Conservation (phyloP, 257 asterid genomes). For the Solanum acaule region DNA sequence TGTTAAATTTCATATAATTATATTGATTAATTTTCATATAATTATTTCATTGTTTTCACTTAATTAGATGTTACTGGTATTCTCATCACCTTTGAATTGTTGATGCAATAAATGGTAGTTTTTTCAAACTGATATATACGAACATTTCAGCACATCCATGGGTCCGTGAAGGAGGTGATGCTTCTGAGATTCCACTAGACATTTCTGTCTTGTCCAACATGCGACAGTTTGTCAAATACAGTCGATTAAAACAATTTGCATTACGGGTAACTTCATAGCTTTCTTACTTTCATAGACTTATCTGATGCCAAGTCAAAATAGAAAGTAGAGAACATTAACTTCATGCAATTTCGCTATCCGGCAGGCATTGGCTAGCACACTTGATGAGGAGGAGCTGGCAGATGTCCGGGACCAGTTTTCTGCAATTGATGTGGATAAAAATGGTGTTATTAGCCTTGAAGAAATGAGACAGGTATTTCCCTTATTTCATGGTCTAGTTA, state of each 20-base stretch:
- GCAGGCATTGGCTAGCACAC: constrained; percentile 95
- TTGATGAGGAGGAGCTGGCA: constrained; percentile 81
- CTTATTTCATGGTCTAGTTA: not conserved
- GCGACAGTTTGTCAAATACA: constrained; percentile 90
- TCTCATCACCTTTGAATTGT: not conserved
- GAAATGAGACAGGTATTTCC: constrained; percentile 90
- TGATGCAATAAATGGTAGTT: not conserved
- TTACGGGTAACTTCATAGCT: constrained; percentile 52
- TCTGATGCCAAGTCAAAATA: not conserved
- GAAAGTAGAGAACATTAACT: not conserved
- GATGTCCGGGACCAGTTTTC: constrained; percentile 89
- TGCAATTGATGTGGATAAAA: constrained; percentile 95
- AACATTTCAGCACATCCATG: constrained; percentile 80
- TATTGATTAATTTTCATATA: not conserved
- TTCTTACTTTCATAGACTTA: not conserved
- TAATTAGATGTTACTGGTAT: not conserved
- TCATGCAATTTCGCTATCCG: not conserved
- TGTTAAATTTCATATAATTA: not conserved
- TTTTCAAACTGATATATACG: not conserved
- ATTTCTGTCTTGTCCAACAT: constrained; percentile 83
- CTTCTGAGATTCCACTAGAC: constrained; percentile 96
- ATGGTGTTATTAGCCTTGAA: constrained; percentile 90
- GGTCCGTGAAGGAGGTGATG: constrained; percentile 99
- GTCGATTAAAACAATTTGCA: constrained; percentile 91
- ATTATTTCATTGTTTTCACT: not conserved